Percentiles rank a stretch among this genome's conserved stretches.
phyloP scores from a whole-genome alignment of 495 filamentous ascomycete species.

The Neurospora tetraspora region DNA sequence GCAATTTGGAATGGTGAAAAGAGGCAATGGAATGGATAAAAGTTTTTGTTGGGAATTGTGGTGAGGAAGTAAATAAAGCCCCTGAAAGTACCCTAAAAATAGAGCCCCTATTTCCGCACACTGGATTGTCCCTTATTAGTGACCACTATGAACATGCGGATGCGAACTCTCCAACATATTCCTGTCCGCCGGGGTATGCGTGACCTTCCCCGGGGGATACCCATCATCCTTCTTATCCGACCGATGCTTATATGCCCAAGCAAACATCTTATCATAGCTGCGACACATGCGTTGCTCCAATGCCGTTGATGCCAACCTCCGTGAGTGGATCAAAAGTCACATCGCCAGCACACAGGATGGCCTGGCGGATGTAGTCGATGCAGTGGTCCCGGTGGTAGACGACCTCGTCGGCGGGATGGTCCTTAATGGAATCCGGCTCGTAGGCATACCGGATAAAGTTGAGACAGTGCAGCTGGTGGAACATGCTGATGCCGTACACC shows the following conservation, averaged over 20 bases:
- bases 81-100: no score
- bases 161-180: background rate
- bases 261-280: slow-evolving; percentile 1
- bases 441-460: slow-evolving; percentile 2
- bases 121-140: background rate
- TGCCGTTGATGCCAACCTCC: background rate
- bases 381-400: slow-evolving; percentile 19
- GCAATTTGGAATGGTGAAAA: background rate
- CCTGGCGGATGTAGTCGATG: slow-evolving; percentile 21
- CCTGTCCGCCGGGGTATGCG: background rate
- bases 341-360: slow-evolving; percentile 24
- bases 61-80: background rate
- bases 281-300: slow-evolving; percentile 5
- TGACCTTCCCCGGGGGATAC: background rate
- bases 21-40: background rate
- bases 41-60: background rate
- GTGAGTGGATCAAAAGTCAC: slow-evolving; percentile 8
- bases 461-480: background rate
- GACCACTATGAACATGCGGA: background rate
- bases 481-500: slow-evolving; percentile 1
- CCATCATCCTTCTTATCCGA: background rate
- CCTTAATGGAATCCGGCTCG: background rate
- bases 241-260: slow-evolving; percentile 3
- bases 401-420: background rate
- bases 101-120: no score